Conservation (phyloP, 2,329 filamentous ascomycete species). For the Penicillium olsonii region DNA sequence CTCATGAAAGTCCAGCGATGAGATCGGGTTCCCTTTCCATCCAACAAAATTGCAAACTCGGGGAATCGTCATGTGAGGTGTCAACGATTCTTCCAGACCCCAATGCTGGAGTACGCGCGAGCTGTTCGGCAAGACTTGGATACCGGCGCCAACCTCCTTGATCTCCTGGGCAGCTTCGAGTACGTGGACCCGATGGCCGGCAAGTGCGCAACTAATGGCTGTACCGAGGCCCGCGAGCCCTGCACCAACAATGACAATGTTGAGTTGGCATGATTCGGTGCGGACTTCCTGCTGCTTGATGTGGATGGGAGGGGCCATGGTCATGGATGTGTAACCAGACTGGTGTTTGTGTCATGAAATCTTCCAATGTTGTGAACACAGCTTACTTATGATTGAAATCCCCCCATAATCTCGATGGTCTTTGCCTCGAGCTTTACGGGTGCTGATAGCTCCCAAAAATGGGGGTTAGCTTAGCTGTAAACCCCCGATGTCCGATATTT, state of each 20-base stretch:
- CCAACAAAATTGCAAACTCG: slow-evolving; percentile 52
- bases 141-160: slow-evolving; percentile 31
- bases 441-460: slow-evolving; percentile 15
- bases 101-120: slow-evolving; percentile 42
- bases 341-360: background rate
- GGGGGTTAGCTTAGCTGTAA: slow-evolving; percentile 15
- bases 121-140: slow-evolving; percentile 32
- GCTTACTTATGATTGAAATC: slow-evolving; percentile 14
- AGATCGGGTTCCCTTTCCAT: slow-evolving; percentile 56
- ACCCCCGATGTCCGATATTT: slow-evolving; percentile 8
- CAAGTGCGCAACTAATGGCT: slow-evolving; percentile 27
- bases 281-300: slow-evolving; percentile 37
- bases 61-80: slow-evolving; percentile 44
- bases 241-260: slow-evolving; percentile 38
- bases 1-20: slow-evolving; percentile 51
- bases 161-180: slow-evolving; percentile 29
- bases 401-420: background rate
- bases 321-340: background rate
- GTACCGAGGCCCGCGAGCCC: slow-evolving; percentile 30
- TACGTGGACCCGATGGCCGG: slow-evolving; percentile 27
- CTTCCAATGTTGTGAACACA: background rate
- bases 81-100: slow-evolving; percentile 48
- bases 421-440: background rate
- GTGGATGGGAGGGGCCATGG: slow-evolving; percentile 51
- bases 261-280: slow-evolving; percentile 50